phyloP scores from a whole-genome alignment of 2,329 filamentous ascomycete genomes.

The Fusarium camptoceras region DNA sequence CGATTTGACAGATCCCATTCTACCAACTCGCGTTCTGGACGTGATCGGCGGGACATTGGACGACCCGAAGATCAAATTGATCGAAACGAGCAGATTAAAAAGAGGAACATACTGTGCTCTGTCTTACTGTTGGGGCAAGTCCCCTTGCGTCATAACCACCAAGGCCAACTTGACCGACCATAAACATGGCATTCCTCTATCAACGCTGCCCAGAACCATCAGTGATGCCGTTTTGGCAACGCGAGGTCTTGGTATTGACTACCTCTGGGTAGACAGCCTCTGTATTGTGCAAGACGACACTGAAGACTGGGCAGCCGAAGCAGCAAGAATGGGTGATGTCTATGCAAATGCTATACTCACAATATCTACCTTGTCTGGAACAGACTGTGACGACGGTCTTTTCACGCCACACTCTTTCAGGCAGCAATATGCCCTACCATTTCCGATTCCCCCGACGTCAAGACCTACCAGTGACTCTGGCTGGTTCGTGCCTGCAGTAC shows the following conservation, averaged over 20 bases:
- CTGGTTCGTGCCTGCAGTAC: not conserved
- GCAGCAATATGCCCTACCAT: not conserved
- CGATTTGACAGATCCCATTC: not conserved
- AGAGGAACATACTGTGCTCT: not conserved
- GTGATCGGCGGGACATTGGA: not conserved
- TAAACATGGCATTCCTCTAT: not conserved
- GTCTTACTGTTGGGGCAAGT: not conserved
- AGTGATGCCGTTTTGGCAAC: slow-evolving; percentile 4
- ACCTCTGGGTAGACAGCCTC: slow-evolving; percentile 20
- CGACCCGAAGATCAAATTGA: not conserved
- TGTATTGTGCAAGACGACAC: slow-evolving; percentile 23
- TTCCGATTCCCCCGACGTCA: not conserved
- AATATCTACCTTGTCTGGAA: not conserved
- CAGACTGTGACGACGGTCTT: not conserved
- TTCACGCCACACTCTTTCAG: not conserved
- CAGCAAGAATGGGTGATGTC: slow-evolving; percentile 14
- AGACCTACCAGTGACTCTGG: accelerated
- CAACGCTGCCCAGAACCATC: slow-evolving; percentile 6
- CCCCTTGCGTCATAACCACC: not conserved
- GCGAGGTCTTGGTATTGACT: not conserved
- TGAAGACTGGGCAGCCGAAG: slow-evolving; percentile 11
- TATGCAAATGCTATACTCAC: slow-evolving; percentile 19
- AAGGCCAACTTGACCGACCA: not conserved
- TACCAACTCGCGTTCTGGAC: not conserved
- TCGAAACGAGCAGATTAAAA: not conserved